These are phyloP conservation scores for Fusarium robinianum DNA, from an alignment of 2,329 filamentous ascomycete species.

Conservation along the genomic window DNA sequence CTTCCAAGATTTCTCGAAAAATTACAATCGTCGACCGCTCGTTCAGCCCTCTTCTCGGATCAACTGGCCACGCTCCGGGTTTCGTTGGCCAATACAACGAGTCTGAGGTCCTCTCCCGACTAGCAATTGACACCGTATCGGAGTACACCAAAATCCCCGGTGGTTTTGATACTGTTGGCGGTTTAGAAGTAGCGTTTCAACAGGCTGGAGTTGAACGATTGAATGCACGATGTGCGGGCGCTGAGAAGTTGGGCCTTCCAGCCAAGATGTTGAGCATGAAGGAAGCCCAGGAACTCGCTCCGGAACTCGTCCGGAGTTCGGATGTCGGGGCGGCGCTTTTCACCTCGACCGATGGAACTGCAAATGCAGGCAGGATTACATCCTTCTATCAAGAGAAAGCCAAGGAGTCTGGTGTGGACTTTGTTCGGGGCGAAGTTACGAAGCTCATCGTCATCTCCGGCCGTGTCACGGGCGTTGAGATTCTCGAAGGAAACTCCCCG, in stretches of 20 bases:
- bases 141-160: constrained; percentile 30
- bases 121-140: constrained; percentile 27
- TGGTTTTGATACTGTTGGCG: constrained; percentile 29
- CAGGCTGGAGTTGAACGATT: constrained; percentile 10
- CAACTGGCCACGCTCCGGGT: constrained; percentile 28
- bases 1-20: constrained; percentile 2
- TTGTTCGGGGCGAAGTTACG: constrained; percentile 21
- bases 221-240: constrained; percentile 9
- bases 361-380: constrained; percentile 22
- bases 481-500: neutral
- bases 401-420: constrained; percentile 8
- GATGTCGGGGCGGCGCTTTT: constrained; percentile 17
- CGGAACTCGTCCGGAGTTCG: constrained; percentile 19
- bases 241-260: constrained; percentile 12
- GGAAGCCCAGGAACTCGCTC: constrained; percentile 18
- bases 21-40: constrained; percentile 31
- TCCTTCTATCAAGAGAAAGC: constrained; percentile 25
- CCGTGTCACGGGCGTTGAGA: constrained; percentile 12
- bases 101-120: constrained; percentile 25
- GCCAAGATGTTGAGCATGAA: constrained; percentile 16
- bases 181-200: constrained; percentile 28
- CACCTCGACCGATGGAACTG: constrained; percentile 28
- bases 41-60: constrained; percentile 16
- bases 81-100: constrained; percentile 35
- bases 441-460: neutral